Conservation (phyloP, 2,329 filamentous ascomycete species). For the Parastagonospora nodorum region DNA sequence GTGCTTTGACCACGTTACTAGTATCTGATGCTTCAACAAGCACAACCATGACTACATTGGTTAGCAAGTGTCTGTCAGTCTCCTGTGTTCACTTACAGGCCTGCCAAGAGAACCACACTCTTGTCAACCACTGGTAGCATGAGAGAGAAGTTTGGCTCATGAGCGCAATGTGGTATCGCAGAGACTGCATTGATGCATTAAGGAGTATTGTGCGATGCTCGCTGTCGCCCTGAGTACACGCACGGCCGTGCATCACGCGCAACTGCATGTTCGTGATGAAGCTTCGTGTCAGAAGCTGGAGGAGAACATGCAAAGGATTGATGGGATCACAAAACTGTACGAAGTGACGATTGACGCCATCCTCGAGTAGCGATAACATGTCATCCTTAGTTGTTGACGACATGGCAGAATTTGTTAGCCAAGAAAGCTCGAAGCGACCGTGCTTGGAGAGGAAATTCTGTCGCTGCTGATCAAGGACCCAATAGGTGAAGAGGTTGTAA, state of each 20-base stretch:
- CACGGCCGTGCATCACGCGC: background rate
- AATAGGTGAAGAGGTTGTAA: slow-evolving; percentile 48
- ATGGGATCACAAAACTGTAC: slow-evolving; percentile 32
- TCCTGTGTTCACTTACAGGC: background rate
- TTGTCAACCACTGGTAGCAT: background rate
- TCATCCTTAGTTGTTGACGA: slow-evolving; percentile 9
- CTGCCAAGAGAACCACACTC: background rate
- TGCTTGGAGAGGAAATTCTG: slow-evolving; percentile 28
- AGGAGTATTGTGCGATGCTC: background rate
- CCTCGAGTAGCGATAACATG: slow-evolving; percentile 45
- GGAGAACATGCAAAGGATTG: slow-evolving; percentile 8
- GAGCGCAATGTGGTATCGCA: background rate
- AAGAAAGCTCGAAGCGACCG: background rate
- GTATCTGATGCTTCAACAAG: background rate
- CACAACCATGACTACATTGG: background rate
- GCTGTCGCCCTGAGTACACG: background rate
- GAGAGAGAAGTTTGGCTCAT: background rate
- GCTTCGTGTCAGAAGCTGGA: background rate
- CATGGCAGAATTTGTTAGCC: slow-evolving; percentile 3
- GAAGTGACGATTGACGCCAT: slow-evolving; percentile 42
- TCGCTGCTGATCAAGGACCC: slow-evolving; percentile 31
- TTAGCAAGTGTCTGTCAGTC: background rate
- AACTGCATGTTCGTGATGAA: background rate
- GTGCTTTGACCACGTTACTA: background rate
- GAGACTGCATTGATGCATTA: background rate